Base-by-base conservation (phyloP, 768 basidiomycete species). In the Lepiota subincarnata region DNA sequence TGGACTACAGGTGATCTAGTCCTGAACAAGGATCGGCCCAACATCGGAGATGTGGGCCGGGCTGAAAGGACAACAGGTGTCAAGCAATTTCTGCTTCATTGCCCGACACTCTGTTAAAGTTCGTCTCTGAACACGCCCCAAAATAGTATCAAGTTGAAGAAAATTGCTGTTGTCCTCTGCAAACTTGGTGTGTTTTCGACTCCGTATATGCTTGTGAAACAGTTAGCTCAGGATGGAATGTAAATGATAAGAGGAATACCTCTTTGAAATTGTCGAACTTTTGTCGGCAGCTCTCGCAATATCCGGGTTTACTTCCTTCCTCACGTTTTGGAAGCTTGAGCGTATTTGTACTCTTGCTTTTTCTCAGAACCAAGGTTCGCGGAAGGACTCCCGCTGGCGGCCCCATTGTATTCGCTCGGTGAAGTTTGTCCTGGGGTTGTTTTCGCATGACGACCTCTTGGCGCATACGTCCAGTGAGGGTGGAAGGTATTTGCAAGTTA, bases 241-340 rank as follows among this genome's bases (percentile, higher is more conserved):
- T 1, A 41, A 34, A 49, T 16, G 56, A 28, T 34, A 50, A 53
- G 26, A 47, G 31, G 49, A 19, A 55, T 61, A 97, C 96, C 59
- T 73, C 69, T 56, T 81, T 80, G 62, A 98, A 96, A 68, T 96
- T 87, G 0, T 87, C 84, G 63, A 95, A 99, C 68, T 92, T 92
- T 52, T 78, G 64, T 36, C 96, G 81, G 68, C 97, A 99, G 66
- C 93, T 95, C 69, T 99, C 97, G 68, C 97, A 99, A 69, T 98
- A 98, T 4, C 97, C 97, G 4, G 95, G 88, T 62, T 97, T 98
- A 57, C 79, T 83, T 14, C 84, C 84, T 71, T 96, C 92, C 54
- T 93, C 89, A 36, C 90, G 83, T 63, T 82, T 85, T 6, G 88
- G 84, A 51, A 89, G 72, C 62, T 79, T 77, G 43, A 92, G 69